Evolutionary conservation across 176 grass and related monocot species (phyloP), one percentile per base, ranked within the genome.

Genomic region (Cenchrus fungigraminus): DNA sequence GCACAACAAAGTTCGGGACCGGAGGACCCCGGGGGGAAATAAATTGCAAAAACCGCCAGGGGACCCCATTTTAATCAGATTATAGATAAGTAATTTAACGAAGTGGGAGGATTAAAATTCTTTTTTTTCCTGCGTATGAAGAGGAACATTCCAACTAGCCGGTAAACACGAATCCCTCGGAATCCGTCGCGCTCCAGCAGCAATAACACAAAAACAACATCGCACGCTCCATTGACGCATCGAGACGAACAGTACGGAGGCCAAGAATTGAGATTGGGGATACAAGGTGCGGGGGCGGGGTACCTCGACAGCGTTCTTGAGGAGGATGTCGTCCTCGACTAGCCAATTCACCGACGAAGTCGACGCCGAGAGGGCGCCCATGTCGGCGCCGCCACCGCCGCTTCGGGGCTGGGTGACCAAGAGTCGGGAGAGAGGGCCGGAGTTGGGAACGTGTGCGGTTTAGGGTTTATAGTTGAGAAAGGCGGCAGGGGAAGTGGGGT

Each of bases 221-320:
- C 10, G n/a, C 11, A 9, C 52, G 1, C n/a, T 60, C 73, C 37
- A 79, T 61, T 46, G 16, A 44, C 20, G 20, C 43, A 5, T 19
- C 59, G 52, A 62, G n/a, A 69, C 6, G 67, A 42, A 40, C 28
- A 17, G 11, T 22, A 31, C 6, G 47, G 17, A 69, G 54, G 50
- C 25, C 1, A 58, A 31, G 17, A 42, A 43, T 8, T 56, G 52
- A 50, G 72, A 66, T 82, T 0, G 6, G 78, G 72, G 52, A 2
- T 4, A 50, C 12, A 58, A 19, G 40, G 60, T 42, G 19, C 14
- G 50, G 42, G 28, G n/a, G 13, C 17, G 62, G 4, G 11, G 8
- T 95, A 95, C 93, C 90, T 95, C 93, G 40, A 92, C 25, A 55
- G 90, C 84, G 93, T 95, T 95, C 87, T 95, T 95, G 73, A 95